Base-by-base conservation (phyloP, 495 filamentous ascomycete genomes). In the Penicillium canariense region DNA sequence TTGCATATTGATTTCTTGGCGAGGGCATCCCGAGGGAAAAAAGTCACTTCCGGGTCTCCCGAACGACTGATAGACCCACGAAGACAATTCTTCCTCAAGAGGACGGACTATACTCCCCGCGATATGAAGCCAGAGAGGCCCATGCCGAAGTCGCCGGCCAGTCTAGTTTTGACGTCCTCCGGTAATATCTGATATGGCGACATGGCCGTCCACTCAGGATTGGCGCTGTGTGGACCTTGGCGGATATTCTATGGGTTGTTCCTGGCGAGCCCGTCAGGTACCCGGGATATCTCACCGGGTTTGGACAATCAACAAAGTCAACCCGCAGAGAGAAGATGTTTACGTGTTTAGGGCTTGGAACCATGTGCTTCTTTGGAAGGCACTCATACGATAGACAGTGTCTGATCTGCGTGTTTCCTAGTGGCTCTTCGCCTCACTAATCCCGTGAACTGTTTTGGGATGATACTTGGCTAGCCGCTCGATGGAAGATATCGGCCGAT, bases 121-220 rank as follows among this genome's bases (percentile, higher is more conserved):
- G n/a, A n/a, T 2, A 34, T 34, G 31, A 34, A 34, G 12, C 43
- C n/a, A 46, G 20, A 23, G 2, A 40, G 2, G 6, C 20, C 22
- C 14, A 15, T 2, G 15, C 46, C 46, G 28, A 34, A 48, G 17
- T 48, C 46, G 46, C 18, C 15, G 20, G 20, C 32, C 47, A 35
- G 32, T 14, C 3, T 42, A 4, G 10, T n/a, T 3, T 5, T 50
- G 20, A 14, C n/a, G 31, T 17, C 48, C 12, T 10, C 34, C 34
- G 32, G n/a, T 28, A 25, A 50, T 5, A 28, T 17, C 5, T 30
- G 36, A 44, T 39, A 50, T 55, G 39, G 53, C 46, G 53, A 55
- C 46, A 55, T 55, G 38, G 5, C 43, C 53, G 27, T 23, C 53
- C 53, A 55, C 27, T 43, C 45, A 48, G 25, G 30, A 45, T 27